phyloP scores from a whole-genome alignment of 106 monocot genomes.

The Alisma plantagoaquatica region DNA sequence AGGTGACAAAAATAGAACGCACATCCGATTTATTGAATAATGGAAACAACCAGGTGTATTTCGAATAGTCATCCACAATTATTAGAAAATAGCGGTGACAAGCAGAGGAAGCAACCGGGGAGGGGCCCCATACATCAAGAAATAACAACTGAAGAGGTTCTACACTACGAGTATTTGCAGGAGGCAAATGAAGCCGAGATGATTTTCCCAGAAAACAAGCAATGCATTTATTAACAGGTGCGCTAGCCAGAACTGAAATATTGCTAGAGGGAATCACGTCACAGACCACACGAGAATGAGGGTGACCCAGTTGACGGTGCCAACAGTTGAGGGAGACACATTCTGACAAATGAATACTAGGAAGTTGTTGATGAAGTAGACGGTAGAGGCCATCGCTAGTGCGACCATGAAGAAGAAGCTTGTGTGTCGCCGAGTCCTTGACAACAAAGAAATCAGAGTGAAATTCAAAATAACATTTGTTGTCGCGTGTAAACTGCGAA shows the following conservation, averaged over 20 bases:
- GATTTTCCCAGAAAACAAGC: background rate
- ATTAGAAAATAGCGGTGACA: conserved; percentile 8
- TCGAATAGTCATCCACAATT: conserved; percentile 12
- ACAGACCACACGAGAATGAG: too few species aligned
- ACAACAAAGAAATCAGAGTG: background rate
- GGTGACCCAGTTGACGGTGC: background rate
- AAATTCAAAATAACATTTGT: background rate
- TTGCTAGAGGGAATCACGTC: background rate
- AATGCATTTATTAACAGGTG: background rate
- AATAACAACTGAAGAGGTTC: conserved; percentile 1
- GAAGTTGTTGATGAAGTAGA: background rate
- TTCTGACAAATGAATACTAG: background rate
- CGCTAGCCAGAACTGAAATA: background rate
- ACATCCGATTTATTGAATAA: conserved; percentile 6
- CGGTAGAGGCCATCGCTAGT: background rate
- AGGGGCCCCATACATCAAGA: conserved; percentile 10
- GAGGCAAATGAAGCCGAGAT: background rate
- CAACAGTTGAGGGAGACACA: background rate
- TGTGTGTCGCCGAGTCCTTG: background rate
- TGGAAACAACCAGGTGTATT: conserved; percentile 5
- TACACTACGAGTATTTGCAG: background rate
- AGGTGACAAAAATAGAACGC: background rate
- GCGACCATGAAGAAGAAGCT: background rate
- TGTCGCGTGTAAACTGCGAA: background rate
- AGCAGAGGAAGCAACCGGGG: background rate